A percentile compares a stretch with the other conserved stretches of the same genome.
phyloP scores from a whole-genome alignment of 495 filamentous ascomycete genomes.

The Neurospora tetraspora region DNA sequence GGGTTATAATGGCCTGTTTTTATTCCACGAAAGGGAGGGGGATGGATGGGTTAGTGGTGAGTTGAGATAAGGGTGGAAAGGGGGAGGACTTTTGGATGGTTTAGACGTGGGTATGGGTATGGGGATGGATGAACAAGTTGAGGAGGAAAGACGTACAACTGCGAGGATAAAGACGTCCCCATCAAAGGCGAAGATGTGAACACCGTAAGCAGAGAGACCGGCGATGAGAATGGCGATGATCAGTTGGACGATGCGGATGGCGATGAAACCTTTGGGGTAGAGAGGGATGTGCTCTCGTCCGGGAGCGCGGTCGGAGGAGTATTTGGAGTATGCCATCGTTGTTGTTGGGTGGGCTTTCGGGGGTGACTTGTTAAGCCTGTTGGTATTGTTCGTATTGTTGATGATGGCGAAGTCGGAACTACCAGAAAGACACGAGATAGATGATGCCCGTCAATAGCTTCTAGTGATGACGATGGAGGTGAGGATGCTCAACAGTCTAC shows the following conservation, averaged over 20 bases:
- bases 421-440: background rate
- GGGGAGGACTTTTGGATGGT: background rate
- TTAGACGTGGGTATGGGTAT: background rate
- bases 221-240: constrained; percentile 55
- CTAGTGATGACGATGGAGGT: background rate
- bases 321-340: constrained; percentile 3
- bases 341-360: background rate
- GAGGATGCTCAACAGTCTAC: background rate
- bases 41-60: background rate
- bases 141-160: constrained; percentile 24
- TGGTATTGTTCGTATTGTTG: background rate
- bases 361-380: background rate
- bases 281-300: constrained; percentile 35
- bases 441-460: background rate
- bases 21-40: background rate
- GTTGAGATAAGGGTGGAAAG: background rate
- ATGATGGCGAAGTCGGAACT: background rate
- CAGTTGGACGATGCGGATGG: constrained; percentile 52
- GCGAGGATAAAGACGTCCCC: constrained; percentile 28
- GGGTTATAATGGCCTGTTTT: constrained; percentile 27
- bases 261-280: constrained; percentile 39
- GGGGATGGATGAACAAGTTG: background rate
- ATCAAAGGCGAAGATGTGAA: constrained; percentile 15
- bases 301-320: constrained; percentile 18
- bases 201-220: constrained; percentile 57